phyloP scores from a whole-genome alignment of 768 basidiomycete species.

The Podaxis sp. region DNA sequence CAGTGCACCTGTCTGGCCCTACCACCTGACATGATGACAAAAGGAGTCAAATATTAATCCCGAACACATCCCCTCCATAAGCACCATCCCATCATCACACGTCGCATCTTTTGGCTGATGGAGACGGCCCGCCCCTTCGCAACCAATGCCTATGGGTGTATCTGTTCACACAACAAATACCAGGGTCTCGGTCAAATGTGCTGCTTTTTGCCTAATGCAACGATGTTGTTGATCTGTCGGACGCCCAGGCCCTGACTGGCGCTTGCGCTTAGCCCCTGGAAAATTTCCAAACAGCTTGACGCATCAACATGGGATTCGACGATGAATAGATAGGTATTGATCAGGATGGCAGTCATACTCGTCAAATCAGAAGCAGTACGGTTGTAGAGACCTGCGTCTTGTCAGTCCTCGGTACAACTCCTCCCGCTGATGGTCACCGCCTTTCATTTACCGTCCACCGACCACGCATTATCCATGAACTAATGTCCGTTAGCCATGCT shows the following conservation, averaged over 20 bases:
- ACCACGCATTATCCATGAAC: neutral
- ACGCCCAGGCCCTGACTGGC: neutral
- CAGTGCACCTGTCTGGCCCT: neutral
- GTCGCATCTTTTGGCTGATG: conserved; percentile 8
- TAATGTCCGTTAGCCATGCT: neutral
- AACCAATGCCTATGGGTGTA: neutral
- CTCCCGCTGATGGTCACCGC: neutral
- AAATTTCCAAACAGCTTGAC: neutral
- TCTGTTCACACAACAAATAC: neutral
- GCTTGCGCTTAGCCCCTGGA: neutral
- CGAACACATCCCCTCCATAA: conserved; percentile 2
- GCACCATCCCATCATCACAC: conserved; percentile 8
- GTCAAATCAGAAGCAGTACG: no score
- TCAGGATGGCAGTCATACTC: no score
- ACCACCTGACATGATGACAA: conserved; percentile 8
- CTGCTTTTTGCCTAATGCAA: neutral
- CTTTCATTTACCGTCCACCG: neutral
- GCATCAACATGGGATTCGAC: neutral
- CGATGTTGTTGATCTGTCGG: neutral
- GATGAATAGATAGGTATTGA: no score
- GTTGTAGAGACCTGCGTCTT: neutral
- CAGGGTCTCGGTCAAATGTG: neutral
- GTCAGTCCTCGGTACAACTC: neutral
- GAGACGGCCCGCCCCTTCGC: conserved; percentile 11
- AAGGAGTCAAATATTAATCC: neutral